Conservation (phyloP, 1,139 yeast species). For the Suhomyces yuchorum region DNA sequence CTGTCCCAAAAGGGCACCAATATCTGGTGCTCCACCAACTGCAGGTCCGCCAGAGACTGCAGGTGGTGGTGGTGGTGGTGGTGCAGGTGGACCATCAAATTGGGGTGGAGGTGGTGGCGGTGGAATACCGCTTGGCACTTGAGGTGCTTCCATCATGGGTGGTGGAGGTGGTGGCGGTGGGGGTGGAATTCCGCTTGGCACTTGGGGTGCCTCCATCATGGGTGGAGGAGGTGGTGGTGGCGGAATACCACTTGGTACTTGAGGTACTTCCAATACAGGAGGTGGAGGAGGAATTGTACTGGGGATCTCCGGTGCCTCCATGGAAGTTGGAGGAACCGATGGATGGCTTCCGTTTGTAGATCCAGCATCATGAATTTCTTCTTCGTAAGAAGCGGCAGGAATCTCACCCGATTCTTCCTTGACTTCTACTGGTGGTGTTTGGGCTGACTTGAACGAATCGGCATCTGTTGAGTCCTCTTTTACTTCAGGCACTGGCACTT, state of each 20-base stretch:
- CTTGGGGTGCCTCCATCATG: slow-evolving; percentile 13
- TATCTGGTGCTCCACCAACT: slow-evolving; percentile 36
- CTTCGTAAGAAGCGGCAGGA: neutral
- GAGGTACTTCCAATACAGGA: slow-evolving; percentile 3
- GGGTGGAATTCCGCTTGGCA: slow-evolving; percentile 20
- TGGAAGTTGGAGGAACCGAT: slow-evolving; percentile 7
- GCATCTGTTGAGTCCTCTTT: slow-evolving; percentile 11
- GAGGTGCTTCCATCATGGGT: slow-evolving; percentile 19
- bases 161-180: slow-evolving; percentile 28
- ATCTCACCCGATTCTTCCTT: neutral
- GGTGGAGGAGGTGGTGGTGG: slow-evolving; percentile 20
- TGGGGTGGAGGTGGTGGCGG: slow-evolving; percentile 34
- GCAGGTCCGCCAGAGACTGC: slow-evolving; percentile 19
- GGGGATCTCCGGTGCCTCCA: slow-evolving; percentile 10
- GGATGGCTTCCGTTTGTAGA: slow-evolving; percentile 11
- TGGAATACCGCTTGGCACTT: no score
- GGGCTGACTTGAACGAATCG: slow-evolving; percentile 13
- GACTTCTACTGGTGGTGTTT: slow-evolving; percentile 3
- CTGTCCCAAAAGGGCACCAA: slow-evolving; percentile 55
- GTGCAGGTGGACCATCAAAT: slow-evolving; percentile 21
- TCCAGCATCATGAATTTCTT: slow-evolving; percentile 14
- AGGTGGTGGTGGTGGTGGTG: slow-evolving; percentile 33
- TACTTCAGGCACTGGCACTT: slow-evolving; percentile 8
- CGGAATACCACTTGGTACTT: slow-evolving; percentile 13
- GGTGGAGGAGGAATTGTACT: slow-evolving; percentile 7